A percentile compares a stretch with the other conserved stretches of the same genome.
Evolutionary conservation across 371 early-diverging fungal species (phyloP).

Genomic region (Circinella minor): DNA sequence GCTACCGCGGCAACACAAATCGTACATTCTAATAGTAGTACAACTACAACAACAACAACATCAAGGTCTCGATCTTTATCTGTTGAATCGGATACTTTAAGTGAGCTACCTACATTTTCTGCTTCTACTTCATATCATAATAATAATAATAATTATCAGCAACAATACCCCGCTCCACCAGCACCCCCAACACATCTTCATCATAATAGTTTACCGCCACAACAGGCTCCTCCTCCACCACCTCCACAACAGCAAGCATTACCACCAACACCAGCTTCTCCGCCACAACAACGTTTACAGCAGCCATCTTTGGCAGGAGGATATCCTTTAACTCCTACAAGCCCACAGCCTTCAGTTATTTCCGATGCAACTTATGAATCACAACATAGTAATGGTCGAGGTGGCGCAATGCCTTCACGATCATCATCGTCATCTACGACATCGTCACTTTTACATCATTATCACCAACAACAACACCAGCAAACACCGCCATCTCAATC

Average conservation of each 20-base stretch:
- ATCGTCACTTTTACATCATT: slow-evolving; percentile 17
- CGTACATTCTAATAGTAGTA: neutral
- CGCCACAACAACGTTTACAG: slow-evolving; percentile 17
- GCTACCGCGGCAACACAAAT: neutral
- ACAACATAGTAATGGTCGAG: slow-evolving; percentile 9
- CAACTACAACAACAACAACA: neutral
- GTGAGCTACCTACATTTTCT: slow-evolving; percentile 1
- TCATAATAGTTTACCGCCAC: slow-evolving; percentile 13
- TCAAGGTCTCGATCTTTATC: neutral
- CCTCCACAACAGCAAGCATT: slow-evolving; percentile 13
- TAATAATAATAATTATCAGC: neutral
- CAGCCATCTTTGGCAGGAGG: slow-evolving; percentile 3
- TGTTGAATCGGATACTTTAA: slow-evolving; percentile 8
- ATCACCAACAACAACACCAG: slow-evolving; percentile 11
- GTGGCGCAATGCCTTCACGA: slow-evolving; percentile 17
- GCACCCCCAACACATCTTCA: neutral
- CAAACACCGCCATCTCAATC: slow-evolving; percentile 7
- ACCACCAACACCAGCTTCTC: slow-evolving; percentile 23
- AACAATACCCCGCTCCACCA: neutral
- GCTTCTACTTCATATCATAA: neutral
- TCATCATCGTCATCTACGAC: slow-evolving; percentile 24
- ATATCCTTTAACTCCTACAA: slow-evolving; percentile 30
- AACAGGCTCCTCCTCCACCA: slow-evolving; percentile 19
- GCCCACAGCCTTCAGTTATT: slow-evolving; percentile 35
- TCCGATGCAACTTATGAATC: slow-evolving; percentile 12